These are phyloP conservation scores for Ustilago bromivora DNA, from an alignment of 1,284 basidiomycete species.

Conservation along the genomic window DNA sequence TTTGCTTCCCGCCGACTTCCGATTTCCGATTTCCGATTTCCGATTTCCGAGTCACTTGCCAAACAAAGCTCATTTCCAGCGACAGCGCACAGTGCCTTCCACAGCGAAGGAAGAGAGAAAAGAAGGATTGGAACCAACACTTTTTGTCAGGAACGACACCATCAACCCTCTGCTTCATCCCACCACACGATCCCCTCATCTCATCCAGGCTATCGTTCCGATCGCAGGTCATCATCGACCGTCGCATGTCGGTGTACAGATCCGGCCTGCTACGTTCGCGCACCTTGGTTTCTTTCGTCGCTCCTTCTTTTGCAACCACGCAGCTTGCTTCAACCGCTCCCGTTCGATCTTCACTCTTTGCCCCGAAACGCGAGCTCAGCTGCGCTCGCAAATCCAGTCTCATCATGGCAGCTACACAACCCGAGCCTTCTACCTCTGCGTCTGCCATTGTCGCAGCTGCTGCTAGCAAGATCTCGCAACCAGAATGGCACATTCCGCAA, in stretches of 20 bases:
- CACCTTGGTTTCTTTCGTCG: conserved; percentile 10
- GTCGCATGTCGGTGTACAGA: conserved; percentile 38
- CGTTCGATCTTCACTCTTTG: neutral
- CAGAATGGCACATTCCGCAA: conserved; percentile 42
- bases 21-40: conserved; percentile 33
- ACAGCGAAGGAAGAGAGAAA: conserved; percentile 1
- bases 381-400: conserved; percentile 37
- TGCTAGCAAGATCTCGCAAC: conserved; percentile 39
- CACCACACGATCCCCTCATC: neutral
- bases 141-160: neutral
- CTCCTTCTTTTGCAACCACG: conserved; percentile 13
- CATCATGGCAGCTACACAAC: conserved; percentile 48
- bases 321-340: neutral
- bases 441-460: conserved; percentile 11
- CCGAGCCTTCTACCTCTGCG: conserved; percentile 26
- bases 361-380: conserved; percentile 22
- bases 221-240: neutral
- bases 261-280: conserved; percentile 16
- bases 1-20: neutral
- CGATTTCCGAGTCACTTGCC: conserved; percentile 38
- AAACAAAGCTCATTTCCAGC: neutral
- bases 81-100: conserved; percentile 15
- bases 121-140: conserved; percentile 14
- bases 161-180: neutral
- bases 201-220: neutral